Evolutionary conservation across 2,329 filamentous ascomycete genomes (phyloP).

Genomic region (Drechslerella dactyloides): DNA sequence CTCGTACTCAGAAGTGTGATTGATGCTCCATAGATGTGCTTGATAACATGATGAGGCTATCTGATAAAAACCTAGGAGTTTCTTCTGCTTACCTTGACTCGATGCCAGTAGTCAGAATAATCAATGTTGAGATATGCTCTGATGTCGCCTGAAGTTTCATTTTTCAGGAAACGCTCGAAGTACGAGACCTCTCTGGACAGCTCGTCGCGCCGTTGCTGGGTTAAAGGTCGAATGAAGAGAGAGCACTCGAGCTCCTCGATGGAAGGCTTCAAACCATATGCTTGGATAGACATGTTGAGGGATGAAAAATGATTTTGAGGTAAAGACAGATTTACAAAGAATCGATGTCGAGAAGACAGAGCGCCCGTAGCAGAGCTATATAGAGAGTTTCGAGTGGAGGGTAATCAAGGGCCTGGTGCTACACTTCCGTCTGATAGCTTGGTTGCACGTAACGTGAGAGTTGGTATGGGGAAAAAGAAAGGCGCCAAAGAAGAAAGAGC

Average conservation of each 20-base stretch:
- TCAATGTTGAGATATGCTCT: slow-evolving; percentile 35
- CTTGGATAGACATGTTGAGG: slow-evolving; percentile 18
- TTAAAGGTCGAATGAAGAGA: slow-evolving; percentile 34
- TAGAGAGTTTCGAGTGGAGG: background rate
- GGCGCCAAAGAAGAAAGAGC: slow-evolving; percentile 6
- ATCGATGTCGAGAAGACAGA: background rate
- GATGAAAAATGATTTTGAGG: background rate
- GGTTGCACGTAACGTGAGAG: slow-evolving; percentile 25
- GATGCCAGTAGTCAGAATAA: slow-evolving; percentile 44
- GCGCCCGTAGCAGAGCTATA: background rate
- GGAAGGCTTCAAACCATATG: slow-evolving; percentile 28
- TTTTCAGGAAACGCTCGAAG: slow-evolving; percentile 48
- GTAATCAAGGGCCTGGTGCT: background rate
- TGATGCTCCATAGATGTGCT: no score
- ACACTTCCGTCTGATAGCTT: slow-evolving; percentile 5
- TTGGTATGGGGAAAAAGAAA: slow-evolving; percentile 6
- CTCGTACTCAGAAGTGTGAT: no score
- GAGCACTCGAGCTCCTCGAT: slow-evolving; percentile 38
- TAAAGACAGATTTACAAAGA: background rate
- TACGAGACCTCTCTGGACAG: slow-evolving; percentile 38
- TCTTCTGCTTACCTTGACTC: slow-evolving; percentile 33
- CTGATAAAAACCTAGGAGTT: no score
- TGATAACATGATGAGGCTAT: no score
- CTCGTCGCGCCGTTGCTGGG: slow-evolving; percentile 32
- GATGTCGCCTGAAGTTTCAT: slow-evolving; percentile 45